Evolutionary conservation across 805 yeast species (phyloP).

Genomic region (Millerago galiae): DNA sequence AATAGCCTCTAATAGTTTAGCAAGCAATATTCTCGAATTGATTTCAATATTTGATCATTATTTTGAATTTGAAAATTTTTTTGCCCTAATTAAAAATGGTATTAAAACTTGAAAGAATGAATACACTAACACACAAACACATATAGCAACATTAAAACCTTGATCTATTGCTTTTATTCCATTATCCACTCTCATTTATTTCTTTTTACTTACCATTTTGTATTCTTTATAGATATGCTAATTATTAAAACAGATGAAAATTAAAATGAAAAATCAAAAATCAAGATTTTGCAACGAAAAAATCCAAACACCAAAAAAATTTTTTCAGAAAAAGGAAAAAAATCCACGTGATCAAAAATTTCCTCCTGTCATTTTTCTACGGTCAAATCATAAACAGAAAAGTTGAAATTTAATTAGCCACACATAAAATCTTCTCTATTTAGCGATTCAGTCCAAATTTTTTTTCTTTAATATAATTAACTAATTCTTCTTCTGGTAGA

Average conservation of each 20-base stretch:
- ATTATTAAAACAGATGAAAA: conserved; percentile 5
- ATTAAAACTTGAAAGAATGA: too few relatives aligned
- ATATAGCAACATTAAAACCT: neutral
- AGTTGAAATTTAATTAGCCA: neutral
- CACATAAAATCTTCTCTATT: too few relatives aligned
- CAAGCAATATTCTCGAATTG: too few relatives aligned
- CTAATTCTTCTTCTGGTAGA: conserved; percentile 29
- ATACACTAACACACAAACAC: too few relatives aligned
- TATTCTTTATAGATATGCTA: conserved; percentile 8
- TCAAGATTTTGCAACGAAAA: neutral
- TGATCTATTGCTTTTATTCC: neutral
- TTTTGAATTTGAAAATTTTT: neutral
- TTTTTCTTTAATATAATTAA: conserved; percentile 24
- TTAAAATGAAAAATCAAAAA: conserved; percentile 20
- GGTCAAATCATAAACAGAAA: neutral
- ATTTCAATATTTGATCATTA: too few relatives aligned
- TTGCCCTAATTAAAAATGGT: neutral
- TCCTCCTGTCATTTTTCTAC: neutral
- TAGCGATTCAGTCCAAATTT: conserved; percentile 7
- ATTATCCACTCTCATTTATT: neutral
- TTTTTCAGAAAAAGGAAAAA: neutral
- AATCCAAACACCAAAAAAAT: conserved; percentile 8
- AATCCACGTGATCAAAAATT: neutral
- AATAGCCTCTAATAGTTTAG: too few relatives aligned
- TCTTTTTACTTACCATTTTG: conserved; percentile 20